These are phyloP conservation scores for Hanseniaspora guilliermondii DNA, from an alignment of 805 yeast genomes.

Conservation along the genomic window DNA sequence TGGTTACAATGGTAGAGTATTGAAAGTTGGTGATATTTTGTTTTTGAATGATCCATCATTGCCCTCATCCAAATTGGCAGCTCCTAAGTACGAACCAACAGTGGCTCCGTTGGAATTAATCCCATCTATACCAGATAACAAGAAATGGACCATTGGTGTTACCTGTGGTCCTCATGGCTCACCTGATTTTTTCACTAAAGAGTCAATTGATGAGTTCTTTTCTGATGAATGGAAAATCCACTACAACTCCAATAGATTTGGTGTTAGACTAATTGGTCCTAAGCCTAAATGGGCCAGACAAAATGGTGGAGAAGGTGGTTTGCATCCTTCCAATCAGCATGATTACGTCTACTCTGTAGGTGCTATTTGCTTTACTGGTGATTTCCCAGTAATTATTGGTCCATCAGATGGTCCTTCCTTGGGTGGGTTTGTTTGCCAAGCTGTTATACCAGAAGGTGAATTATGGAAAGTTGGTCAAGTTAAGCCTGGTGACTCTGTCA, in stretches of 20 bases:
- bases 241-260: conserved; percentile 93
- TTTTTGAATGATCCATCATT: conserved; percentile 70
- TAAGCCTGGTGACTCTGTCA: conserved; percentile 80
- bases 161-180: conserved; percentile 97
- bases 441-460: conserved; percentile 89
- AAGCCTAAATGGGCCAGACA: conserved; percentile 93
- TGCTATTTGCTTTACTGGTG: conserved; percentile 96
- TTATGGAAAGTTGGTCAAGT: conserved; percentile 98
- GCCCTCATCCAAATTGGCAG: conserved; percentile 55
- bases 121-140: conserved; percentile 23
- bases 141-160: conserved; percentile 74
- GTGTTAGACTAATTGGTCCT: conserved; percentile 88
- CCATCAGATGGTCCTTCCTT: conserved; percentile 96
- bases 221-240: conserved; percentile 81
- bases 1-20: conserved; percentile 84
- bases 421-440: conserved; percentile 95
- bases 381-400: conserved; percentile 81
- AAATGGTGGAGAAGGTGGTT: conserved; percentile 96
- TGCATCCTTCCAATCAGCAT: conserved; percentile 97
- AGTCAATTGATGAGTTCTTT: conserved; percentile 66
- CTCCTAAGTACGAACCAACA: conserved; percentile 54
- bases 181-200: conserved; percentile 80
- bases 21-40: conserved; percentile 84
- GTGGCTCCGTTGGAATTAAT: conserved; percentile 39
- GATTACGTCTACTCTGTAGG: conserved; percentile 94